Evolutionary conservation across 2,329 filamentous ascomycete species (phyloP), one percentile per base, ranked within the genome.

Genomic region (Dothistroma septosporum): DNA sequence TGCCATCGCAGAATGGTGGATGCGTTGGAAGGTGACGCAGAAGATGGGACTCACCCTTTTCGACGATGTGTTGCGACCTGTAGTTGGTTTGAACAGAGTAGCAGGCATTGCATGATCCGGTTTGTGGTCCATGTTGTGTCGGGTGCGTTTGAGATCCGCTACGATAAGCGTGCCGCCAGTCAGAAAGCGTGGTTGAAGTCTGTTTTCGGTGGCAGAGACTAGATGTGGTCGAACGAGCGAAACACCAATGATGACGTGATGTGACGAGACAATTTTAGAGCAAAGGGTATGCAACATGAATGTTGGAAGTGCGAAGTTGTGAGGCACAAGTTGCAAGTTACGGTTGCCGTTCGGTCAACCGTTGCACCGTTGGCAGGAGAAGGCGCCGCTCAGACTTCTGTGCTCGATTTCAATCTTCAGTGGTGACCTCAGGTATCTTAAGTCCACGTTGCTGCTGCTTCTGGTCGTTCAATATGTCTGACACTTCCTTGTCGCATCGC

Each of bases 81-180:
- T n/a, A 24, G 55, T 49, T 22, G 55, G 46, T 16, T 5, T 33
- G 44, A 33, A 49, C 28, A 57, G 37, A 21, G 55, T 28, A 49
- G 55, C 44, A 49, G 44, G 55, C 55, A 49, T 48, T 28, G n/a
- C 31, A 12, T 35, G 28, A 53, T 35, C 24, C 50, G n/a, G 24
- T 24, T 53, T 21, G 50, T 53, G 22, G 28, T 53, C 28, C 31
- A n/a, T 28, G 24, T 21, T 35, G 31, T 53, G 11, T 35, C 50
- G 50, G 50, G 10, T 53, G 50, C 19, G 31, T 28, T 7, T 53
- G 28, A 32, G n/a, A 21, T 53, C 31, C 31, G 55, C 31, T 11
- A 44, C 44, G 55, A 57, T 57, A 57, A 57, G 55, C 31, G 31
- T 54, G n/a, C 31, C 37, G 52, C 52, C 52, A 54, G 32, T 22